These are phyloP conservation scores for Avena insularis DNA, from an alignment of 176 grass and related monocot species.

Conservation along the genomic window DNA sequence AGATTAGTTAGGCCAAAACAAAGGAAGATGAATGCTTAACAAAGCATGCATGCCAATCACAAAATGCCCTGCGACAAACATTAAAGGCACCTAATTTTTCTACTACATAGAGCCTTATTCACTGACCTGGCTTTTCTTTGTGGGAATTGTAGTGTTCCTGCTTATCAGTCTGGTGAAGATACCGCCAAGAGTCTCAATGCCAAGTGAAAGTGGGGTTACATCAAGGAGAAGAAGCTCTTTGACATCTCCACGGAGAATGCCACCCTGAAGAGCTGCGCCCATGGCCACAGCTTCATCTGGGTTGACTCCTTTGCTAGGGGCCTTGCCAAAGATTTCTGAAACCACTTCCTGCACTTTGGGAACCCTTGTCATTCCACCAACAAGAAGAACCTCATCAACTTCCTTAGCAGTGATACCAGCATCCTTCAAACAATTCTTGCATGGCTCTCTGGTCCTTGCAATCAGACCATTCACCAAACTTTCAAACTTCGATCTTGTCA, in stretches of 20 bases:
- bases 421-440: slow-evolving; percentile 35
- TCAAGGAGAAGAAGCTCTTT: slow-evolving; percentile 33
- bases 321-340: slow-evolving; percentile 32
- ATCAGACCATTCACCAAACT: slow-evolving; percentile 24
- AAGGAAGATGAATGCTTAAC: neutral
- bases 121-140: slow-evolving; percentile 46
- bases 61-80: neutral
- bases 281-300: slow-evolving; percentile 37
- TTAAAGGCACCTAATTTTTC: neutral
- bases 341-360: slow-evolving; percentile 37
- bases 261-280: slow-evolving; percentile 29
- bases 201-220: slow-evolving; percentile 21
- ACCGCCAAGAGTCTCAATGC: slow-evolving; percentile 32
- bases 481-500: slow-evolving; percentile 32
- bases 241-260: slow-evolving; percentile 34
- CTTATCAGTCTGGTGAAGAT: slow-evolving; percentile 27
- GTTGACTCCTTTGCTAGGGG: slow-evolving; percentile 33
- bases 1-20: neutral
- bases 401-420: slow-evolving; percentile 25
- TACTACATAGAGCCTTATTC: neutral
- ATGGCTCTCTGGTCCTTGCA: slow-evolving; percentile 21
- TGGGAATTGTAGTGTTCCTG: slow-evolving; percentile 34
- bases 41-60: neutral
- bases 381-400: slow-evolving; percentile 36
- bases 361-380: slow-evolving; percentile 33